Conservation (phyloP, 768 basidiomycete genomes). For the Leccinum longicurvipes region DNA sequence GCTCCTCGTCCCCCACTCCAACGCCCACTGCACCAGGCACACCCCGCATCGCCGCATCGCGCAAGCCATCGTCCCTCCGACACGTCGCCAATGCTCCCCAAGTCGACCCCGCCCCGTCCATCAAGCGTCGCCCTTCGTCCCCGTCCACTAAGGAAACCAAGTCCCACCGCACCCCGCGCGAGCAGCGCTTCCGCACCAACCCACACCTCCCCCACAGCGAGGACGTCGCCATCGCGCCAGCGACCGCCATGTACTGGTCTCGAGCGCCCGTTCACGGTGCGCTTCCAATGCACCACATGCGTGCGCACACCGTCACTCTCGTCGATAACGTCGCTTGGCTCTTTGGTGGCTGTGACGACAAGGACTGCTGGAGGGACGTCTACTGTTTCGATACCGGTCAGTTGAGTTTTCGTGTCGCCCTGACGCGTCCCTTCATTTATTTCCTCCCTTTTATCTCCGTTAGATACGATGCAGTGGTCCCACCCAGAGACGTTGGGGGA, state of each 20-base stretch:
- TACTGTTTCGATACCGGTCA: constrained; percentile 84
- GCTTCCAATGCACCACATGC: constrained; percentile 63
- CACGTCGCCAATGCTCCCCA: constrained; percentile 29
- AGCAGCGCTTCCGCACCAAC: constrained; percentile 40
- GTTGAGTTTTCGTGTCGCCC: background rate
- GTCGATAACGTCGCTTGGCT: constrained; percentile 84
- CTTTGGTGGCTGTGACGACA: constrained; percentile 86
- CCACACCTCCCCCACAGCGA: constrained; percentile 63
- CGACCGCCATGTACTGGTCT: constrained; percentile 85
- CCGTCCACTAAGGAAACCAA: constrained; percentile 28
- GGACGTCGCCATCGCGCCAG: constrained; percentile 57
- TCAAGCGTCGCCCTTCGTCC: constrained; percentile 26
- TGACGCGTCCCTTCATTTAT: background rate
- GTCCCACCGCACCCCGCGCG: constrained; percentile 7
- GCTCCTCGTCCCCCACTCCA: constrained; percentile 11
- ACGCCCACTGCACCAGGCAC: constrained; percentile 23
- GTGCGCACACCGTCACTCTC: constrained; percentile 81
- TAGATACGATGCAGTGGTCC: constrained; percentile 90
- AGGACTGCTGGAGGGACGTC: constrained; percentile 68
- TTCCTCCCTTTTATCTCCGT: background rate
- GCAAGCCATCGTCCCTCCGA: constrained; percentile 32
- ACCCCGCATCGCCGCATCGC: constrained; percentile 24
- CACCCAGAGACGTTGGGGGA: constrained; percentile 77
- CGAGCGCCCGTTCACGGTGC: constrained; percentile 74
- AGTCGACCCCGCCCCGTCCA: constrained; percentile 23